Evolutionary conservation across 2,329 filamentous ascomycete genomes (phyloP).

Genomic region (Colletotrichum nymphaeae): DNA sequence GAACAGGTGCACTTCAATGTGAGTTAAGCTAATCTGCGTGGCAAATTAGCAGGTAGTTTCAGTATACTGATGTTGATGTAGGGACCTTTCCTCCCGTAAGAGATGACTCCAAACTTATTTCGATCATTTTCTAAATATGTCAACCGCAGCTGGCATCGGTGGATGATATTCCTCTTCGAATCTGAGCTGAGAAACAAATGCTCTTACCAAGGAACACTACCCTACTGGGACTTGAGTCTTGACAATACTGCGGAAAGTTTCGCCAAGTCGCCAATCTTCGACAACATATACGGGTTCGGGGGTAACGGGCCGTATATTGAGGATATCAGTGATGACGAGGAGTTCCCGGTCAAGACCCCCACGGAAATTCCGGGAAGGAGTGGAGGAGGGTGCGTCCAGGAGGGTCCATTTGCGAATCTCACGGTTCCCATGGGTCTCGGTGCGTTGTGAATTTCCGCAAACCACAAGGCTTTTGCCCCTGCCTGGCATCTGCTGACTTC

Average conservation of each 20-base stretch:
- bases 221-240: slow-evolving; percentile 39
- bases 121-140: neutral
- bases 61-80: neutral
- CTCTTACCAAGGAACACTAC: slow-evolving; percentile 39
- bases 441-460: neutral
- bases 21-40: neutral
- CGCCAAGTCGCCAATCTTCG: slow-evolving; percentile 34
- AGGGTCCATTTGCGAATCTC: neutral
- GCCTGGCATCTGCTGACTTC: neutral
- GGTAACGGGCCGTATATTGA: slow-evolving; percentile 31
- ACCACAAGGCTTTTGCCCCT: neutral
- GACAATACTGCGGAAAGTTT: slow-evolving; percentile 25
- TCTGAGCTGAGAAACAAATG: slow-evolving; percentile 38
- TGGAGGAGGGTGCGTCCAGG: neutral
- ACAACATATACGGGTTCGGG: slow-evolving; percentile 26
- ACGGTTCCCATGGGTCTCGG: neutral
- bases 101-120: neutral
- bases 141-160: slow-evolving; percentile 9
- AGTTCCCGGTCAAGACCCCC: neutral
- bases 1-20: slow-evolving; percentile 37
- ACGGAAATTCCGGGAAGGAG: neutral
- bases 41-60: neutral
- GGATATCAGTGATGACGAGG: neutral
- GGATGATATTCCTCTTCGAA: slow-evolving; percentile 39
- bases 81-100: neutral